phyloP scores from a whole-genome alignment of 176 grass and related monocot genomes.

The Areca catechu region DNA sequence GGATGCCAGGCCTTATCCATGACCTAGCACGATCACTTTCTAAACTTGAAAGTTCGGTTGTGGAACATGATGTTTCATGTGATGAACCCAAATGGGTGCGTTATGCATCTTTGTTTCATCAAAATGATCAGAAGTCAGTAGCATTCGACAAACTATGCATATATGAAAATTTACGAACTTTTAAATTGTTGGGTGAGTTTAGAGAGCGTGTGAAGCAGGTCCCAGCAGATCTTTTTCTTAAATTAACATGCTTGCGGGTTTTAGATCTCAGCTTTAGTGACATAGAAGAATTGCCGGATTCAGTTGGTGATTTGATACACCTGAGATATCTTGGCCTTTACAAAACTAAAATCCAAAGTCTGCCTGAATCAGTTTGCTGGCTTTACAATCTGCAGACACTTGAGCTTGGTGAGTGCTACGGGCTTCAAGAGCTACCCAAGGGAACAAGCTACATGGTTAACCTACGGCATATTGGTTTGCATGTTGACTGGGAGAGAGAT shows the following conservation, averaged over 20 bases:
- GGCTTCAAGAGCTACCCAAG: constrained; percentile 16
- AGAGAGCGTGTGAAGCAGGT: constrained; percentile 20
- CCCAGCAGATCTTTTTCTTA: constrained; percentile 22
- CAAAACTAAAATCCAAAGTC: constrained; percentile 15
- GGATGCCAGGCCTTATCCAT: constrained; percentile 29
- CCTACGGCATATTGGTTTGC: constrained; percentile 23
- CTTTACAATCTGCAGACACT: constrained; percentile 16
- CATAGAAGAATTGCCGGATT: constrained; percentile 30
- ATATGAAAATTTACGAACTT: constrained; percentile 32
- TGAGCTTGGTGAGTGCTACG: constrained; percentile 20
- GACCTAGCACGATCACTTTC: constrained; percentile 25
- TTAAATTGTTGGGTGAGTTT: constrained; percentile 26
- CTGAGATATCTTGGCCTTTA: constrained; percentile 39
- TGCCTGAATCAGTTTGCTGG: constrained; percentile 27
- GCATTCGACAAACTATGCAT: constrained; percentile 25
- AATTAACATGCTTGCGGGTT: constrained; percentile 22
- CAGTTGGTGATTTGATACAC: constrained; percentile 30
- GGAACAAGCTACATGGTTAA: constrained; percentile 13
- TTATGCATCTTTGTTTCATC: constrained; percentile 28
- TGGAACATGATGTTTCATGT: neutral
- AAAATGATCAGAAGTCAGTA: neutral
- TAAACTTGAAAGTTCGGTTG: constrained; percentile 19
- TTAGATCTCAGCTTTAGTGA: constrained; percentile 38
- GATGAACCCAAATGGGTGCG: constrained; percentile 1
- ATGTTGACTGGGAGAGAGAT: constrained; percentile 16